Conservation (phyloP, 2,329 filamentous ascomycete species). For the Podosphaera xanthii region DNA sequence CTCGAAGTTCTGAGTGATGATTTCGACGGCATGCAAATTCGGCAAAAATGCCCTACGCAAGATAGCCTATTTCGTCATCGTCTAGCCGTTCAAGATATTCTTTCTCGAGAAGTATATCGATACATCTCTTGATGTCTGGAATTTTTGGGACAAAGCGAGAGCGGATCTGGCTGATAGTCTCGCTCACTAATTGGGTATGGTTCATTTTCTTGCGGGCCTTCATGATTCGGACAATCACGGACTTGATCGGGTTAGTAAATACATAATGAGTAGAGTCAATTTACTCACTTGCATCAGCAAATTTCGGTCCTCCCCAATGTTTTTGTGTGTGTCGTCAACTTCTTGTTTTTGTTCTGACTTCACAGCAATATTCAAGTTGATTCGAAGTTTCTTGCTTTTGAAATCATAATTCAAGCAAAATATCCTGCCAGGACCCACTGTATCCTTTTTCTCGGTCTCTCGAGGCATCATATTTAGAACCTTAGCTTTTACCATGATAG, state of each 20-base stretch:
- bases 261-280: neutral
- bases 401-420: conserved; percentile 85
- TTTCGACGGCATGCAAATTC: neutral
- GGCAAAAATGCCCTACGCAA: conserved; percentile 37
- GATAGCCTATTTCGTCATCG: conserved; percentile 81
- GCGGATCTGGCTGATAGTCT: conserved; percentile 89
- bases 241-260: conserved; percentile 31
- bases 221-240: conserved; percentile 97
- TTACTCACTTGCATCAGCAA: conserved; percentile 74
- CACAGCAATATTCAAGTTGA: conserved; percentile 87
- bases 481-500: conserved; percentile 80
- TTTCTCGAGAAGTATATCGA: conserved; percentile 95
- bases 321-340: conserved; percentile 94
- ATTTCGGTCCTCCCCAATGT: conserved; percentile 94
- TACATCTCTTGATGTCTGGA: conserved; percentile 96
- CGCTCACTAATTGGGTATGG: conserved; percentile 78
- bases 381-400: conserved; percentile 94
- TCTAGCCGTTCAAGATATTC: conserved; percentile 94
- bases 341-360: conserved; percentile 94
- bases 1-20: neutral
- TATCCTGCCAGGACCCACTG: conserved; percentile 53
- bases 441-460: conserved; percentile 31
- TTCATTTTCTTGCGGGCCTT: conserved; percentile 99
- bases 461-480: conserved; percentile 52
- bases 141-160: conserved; percentile 83